A percentile compares a stretch with the other conserved stretches of the same genome.
Evolutionary conservation across 495 filamentous ascomycete species (phyloP).

Genomic region (Aspergillus mulundensis): DNA sequence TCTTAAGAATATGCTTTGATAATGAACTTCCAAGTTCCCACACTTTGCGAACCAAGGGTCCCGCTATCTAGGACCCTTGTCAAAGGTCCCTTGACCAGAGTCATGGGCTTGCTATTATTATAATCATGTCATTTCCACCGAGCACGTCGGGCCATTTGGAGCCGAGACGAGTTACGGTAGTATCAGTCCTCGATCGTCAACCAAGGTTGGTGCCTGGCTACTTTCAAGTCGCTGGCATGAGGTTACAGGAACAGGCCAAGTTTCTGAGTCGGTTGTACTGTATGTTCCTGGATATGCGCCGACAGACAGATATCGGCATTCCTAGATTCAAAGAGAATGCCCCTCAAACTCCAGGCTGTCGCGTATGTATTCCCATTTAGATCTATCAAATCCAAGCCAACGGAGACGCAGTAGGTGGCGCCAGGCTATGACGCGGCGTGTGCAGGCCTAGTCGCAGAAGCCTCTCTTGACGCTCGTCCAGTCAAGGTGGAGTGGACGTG

Average conservation of each 20-base stretch:
- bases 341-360: not conserved
- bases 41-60: not conserved
- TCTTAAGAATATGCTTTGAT: not conserved
- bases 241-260: not conserved
- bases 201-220: not conserved
- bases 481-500: not conserved
- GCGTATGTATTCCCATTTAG: not conserved
- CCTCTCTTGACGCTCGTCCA: not conserved
- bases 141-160: not conserved
- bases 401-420: not conserved
- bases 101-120: not conserved
- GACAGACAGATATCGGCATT: too few relatives aligned
- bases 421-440: conserved; percentile 14
- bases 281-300: too few relatives aligned
- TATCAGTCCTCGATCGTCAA: not conserved
- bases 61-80: not conserved
- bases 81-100: not conserved
- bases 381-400: conserved; percentile 10
- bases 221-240: not conserved
- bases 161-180: not conserved
- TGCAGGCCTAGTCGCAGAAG: not conserved
- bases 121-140: not conserved
- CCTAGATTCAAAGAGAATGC: too few relatives aligned
- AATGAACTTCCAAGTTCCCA: not conserved
- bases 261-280: too few relatives aligned